These are phyloP conservation scores for Cadophora luteo-olivacea DNA, from an alignment of 2,329 filamentous ascomycete genomes.

Conservation along the genomic window DNA sequence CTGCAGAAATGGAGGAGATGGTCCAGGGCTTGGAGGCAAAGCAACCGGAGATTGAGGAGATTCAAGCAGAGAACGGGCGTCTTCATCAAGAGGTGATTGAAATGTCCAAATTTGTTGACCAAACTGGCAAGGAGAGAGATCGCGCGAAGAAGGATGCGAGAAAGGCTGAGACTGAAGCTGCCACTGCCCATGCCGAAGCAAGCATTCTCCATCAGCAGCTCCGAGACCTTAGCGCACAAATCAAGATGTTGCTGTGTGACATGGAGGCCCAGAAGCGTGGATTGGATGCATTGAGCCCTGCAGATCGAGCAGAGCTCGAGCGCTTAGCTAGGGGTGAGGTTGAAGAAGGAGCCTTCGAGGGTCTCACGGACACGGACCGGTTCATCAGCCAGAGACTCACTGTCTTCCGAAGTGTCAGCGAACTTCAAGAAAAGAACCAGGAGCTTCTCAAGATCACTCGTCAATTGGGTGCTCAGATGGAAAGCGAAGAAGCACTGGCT, in stretches of 20 bases:
- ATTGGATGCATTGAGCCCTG: slow-evolving; percentile 70
- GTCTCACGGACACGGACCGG: slow-evolving; percentile 82
- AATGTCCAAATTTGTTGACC: slow-evolving; percentile 84
- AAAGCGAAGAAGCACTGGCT: slow-evolving; percentile 83
- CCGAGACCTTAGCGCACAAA: slow-evolving; percentile 86
- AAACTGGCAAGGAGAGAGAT: slow-evolving; percentile 82
- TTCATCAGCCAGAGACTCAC: slow-evolving; percentile 92
- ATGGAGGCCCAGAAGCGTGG: slow-evolving; percentile 84
- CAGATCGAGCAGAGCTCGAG: slow-evolving; percentile 78
- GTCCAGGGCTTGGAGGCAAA: slow-evolving; percentile 84
- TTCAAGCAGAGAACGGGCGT: slow-evolving; percentile 80
- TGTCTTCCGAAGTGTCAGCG: slow-evolving; percentile 83
- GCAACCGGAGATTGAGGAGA: slow-evolving; percentile 85
- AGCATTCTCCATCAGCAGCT: slow-evolving; percentile 86
- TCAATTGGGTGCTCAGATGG: slow-evolving; percentile 86
- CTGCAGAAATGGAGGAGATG: slow-evolving; percentile 82
- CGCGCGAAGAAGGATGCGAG: slow-evolving; percentile 77
- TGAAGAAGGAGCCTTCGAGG: slow-evolving; percentile 71
- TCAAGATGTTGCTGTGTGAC: slow-evolving; percentile 90
- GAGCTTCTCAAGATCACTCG: slow-evolving; percentile 83
- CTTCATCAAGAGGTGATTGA: slow-evolving; percentile 82
- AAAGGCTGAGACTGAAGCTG: slow-evolving; percentile 77
- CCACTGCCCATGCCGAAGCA: slow-evolving; percentile 68
- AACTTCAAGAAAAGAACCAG: slow-evolving; percentile 87
- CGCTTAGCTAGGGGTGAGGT: slow-evolving; percentile 79